These are phyloP conservation scores for Psophocarpus tetragonolobus DNA, from an alignment of 306 rosid species.

Conservation along the genomic window DNA sequence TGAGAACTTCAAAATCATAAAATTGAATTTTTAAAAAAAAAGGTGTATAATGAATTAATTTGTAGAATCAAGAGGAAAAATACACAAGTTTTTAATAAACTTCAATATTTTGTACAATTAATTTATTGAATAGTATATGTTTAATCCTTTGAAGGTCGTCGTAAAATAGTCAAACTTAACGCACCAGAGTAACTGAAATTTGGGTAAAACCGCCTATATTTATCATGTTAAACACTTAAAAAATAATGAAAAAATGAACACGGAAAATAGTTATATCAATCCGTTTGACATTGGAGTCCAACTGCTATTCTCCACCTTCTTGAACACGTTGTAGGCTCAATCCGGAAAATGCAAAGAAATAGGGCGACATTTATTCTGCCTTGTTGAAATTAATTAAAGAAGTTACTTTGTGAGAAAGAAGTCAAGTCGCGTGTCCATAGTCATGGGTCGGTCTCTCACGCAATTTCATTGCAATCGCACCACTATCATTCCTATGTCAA, in stretches of 20 bases:
- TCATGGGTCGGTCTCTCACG: conserved; percentile 24
- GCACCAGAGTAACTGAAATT: too few species aligned
- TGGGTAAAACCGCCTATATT: too few species aligned
- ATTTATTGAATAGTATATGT: too few species aligned
- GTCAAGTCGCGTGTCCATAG: conserved; percentile 21
- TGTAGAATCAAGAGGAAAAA: too few species aligned
- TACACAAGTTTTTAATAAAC: too few species aligned
- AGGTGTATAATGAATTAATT: too few species aligned
- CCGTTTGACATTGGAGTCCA: neutral
- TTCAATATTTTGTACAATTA: too few species aligned
- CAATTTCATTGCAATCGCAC: conserved; percentile 33
- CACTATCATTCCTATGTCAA: neutral
- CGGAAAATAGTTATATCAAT: neutral
- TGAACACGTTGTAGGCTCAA: neutral
- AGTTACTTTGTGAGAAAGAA: neutral
- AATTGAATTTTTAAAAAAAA: too few species aligned
- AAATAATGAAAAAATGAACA: neutral
- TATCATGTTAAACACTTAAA: too few species aligned
- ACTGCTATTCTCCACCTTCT: neutral
- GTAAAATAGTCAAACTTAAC: too few species aligned
- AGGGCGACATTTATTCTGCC: neutral
- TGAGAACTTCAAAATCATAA: too few species aligned
- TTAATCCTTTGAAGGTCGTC: too few species aligned
- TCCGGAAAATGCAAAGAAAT: conserved; percentile 23
- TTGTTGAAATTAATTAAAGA: neutral